Evolutionary conservation across 352 stramenopile genomes (phyloP).

Genomic region (Phytopythium montanum): DNA sequence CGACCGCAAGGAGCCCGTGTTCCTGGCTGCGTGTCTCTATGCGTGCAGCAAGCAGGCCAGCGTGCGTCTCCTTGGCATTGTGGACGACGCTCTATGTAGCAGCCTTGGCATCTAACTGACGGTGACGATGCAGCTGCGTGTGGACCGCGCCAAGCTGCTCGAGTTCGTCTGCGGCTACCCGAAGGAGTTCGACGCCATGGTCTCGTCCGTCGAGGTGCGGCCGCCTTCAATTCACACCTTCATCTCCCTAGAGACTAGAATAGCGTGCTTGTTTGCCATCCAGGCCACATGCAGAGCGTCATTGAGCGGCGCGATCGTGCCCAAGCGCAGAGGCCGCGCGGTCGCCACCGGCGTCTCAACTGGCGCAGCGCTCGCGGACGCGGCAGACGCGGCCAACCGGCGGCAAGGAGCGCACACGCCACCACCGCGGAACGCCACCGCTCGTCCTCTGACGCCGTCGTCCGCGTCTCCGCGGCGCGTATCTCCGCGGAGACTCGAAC

Average conservation of each 20-base stretch:
- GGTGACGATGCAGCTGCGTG: slow-evolving; percentile 29
- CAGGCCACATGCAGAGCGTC: slow-evolving; percentile 41
- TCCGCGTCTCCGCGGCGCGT: slow-evolving; percentile 14
- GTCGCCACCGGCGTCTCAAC: not conserved
- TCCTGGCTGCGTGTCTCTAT: slow-evolving; percentile 63
- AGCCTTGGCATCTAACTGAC: not conserved
- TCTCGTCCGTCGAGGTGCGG: slow-evolving; percentile 58
- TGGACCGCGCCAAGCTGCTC: slow-evolving; percentile 57
- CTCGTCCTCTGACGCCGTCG: not conserved
- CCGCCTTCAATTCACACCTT: too few species aligned
- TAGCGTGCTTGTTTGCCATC: slow-evolving; percentile 1
- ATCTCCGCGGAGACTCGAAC: not conserved
- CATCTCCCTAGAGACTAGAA: too few species aligned
- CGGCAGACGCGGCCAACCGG: not conserved
- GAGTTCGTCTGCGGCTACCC: slow-evolving; percentile 55
- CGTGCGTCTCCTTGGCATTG: slow-evolving; percentile 9
- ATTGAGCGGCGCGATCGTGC: slow-evolving; percentile 32
- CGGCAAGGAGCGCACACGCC: not conserved
- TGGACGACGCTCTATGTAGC: not conserved
- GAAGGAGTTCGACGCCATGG: slow-evolving; percentile 59
- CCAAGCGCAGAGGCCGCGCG: slow-evolving; percentile 19
- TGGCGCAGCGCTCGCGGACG: slow-evolving; percentile 1
- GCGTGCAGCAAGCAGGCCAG: slow-evolving; percentile 64
- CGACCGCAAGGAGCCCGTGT: slow-evolving; percentile 46
- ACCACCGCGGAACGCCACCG: not conserved